These are phyloP conservation scores for Salvia miltiorrhiza DNA, from an alignment of 257 asterid species.

Conservation along the genomic window DNA sequence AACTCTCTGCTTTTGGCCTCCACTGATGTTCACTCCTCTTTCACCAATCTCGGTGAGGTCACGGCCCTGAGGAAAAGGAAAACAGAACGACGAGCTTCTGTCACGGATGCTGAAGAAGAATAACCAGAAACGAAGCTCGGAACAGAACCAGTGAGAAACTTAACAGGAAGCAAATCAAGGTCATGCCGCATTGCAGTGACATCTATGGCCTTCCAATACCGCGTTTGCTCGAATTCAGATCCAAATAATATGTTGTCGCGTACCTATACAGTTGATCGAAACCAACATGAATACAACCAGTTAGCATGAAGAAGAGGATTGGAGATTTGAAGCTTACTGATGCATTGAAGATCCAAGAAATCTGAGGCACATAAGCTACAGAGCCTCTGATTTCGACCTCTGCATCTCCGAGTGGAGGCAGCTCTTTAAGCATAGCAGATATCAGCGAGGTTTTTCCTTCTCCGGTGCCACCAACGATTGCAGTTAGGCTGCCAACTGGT, in stretches of 20 bases:
- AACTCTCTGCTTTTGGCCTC: slow-evolving; percentile 95
- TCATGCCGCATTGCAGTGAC: slow-evolving; percentile 76
- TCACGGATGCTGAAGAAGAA: slow-evolving; percentile 1
- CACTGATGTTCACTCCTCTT: slow-evolving; percentile 91
- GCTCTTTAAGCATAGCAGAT: slow-evolving; percentile 89
- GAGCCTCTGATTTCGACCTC: slow-evolving; percentile 71
- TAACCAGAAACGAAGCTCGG: not conserved
- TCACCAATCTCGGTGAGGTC: slow-evolving; percentile 96
- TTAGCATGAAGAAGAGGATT: not conserved
- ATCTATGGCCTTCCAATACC: slow-evolving; percentile 68
- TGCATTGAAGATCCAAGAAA: slow-evolving; percentile 93
- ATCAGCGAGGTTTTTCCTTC: slow-evolving; percentile 91
- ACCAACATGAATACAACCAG: not conserved
- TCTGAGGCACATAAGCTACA: slow-evolving; percentile 89
- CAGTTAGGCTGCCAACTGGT: slow-evolving; percentile 79
- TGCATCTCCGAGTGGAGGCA: slow-evolving; percentile 70
- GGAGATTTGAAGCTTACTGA: slow-evolving; percentile 53
- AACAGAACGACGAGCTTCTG: slow-evolving; percentile 15
- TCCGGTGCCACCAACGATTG: slow-evolving; percentile 93
- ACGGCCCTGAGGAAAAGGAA: slow-evolving; percentile 52
- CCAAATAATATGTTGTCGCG: slow-evolving; percentile 83
- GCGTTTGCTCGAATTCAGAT: slow-evolving; percentile 57
- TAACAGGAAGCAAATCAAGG: slow-evolving; percentile 80
- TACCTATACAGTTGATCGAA: slow-evolving; percentile 37
- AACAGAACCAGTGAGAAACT: slow-evolving; percentile 25